Conservation (phyloP, 2,329 filamentous ascomycete species). For the Fonsecaea multimorphosa region DNA sequence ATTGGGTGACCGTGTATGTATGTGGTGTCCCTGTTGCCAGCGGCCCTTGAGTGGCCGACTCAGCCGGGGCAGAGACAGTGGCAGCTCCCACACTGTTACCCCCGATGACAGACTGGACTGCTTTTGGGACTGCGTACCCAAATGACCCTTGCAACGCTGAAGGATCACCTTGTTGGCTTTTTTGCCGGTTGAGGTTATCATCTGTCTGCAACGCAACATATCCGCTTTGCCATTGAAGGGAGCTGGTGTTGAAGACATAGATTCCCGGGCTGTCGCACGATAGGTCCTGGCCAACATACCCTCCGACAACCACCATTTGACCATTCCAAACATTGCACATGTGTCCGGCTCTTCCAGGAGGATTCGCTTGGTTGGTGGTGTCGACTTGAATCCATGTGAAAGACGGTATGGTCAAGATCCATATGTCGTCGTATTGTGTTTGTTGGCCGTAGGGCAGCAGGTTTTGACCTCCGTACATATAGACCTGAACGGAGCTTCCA, state of each 20-base stretch:
- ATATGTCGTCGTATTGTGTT: slow-evolving; percentile 72
- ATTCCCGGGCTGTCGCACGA: slow-evolving; percentile 72
- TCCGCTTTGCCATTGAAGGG: slow-evolving; percentile 69
- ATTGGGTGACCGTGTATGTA: slow-evolving; percentile 67
- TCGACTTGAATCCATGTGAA: slow-evolving; percentile 80
- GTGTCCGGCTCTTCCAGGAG: slow-evolving; percentile 72
- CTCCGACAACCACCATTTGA: slow-evolving; percentile 80
- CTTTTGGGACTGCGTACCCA: slow-evolving; percentile 72
- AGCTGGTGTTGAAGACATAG: slow-evolving; percentile 78
- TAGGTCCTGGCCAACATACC: slow-evolving; percentile 66
- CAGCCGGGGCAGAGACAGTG: slow-evolving; percentile 68
- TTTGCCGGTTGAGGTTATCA: slow-evolving; percentile 56
- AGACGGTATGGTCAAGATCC: slow-evolving; percentile 78
- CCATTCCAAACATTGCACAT: slow-evolving; percentile 78
- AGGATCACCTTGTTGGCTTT: slow-evolving; percentile 58
- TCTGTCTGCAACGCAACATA: slow-evolving; percentile 69
- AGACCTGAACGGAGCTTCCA: slow-evolving; percentile 76
- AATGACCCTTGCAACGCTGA: slow-evolving; percentile 64
- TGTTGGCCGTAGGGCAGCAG: slow-evolving; percentile 66
- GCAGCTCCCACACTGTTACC: slow-evolving; percentile 70
- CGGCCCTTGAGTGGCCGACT: slow-evolving; percentile 70
- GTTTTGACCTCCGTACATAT: slow-evolving; percentile 79
- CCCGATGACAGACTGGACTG: slow-evolving; percentile 70
- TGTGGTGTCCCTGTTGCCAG: slow-evolving; percentile 72
- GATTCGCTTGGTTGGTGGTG: slow-evolving; percentile 51